Evolutionary conservation across 495 filamentous ascomycete genomes (phyloP).

Genomic region (Xylaria intraflava): DNA sequence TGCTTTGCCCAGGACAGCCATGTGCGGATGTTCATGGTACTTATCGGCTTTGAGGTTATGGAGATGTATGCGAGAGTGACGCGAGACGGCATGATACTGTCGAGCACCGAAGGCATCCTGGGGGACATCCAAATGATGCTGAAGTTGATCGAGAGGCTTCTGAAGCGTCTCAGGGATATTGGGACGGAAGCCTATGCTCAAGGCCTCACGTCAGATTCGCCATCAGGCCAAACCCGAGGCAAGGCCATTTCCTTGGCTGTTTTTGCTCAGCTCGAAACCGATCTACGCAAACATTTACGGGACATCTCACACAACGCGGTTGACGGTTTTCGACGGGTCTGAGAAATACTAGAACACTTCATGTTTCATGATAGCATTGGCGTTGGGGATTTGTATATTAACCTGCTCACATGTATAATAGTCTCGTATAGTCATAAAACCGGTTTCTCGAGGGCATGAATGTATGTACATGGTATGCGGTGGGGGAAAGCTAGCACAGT

Average conservation of each 20-base stretch:
- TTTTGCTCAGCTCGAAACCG: slow-evolving; percentile 12
- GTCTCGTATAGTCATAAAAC: not conserved
- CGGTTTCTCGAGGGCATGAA: not conserved
- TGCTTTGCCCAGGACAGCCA: slow-evolving; percentile 8
- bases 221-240: not conserved
- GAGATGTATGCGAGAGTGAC: slow-evolving; percentile 8
- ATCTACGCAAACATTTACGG: slow-evolving; percentile 10
- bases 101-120: slow-evolving; percentile 8
- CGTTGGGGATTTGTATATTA: slow-evolving; percentile 10
- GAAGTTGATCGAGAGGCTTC: slow-evolving; percentile 9
- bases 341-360: not conserved
- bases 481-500: not conserved
- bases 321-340: slow-evolving; percentile 8
- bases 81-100: slow-evolving; percentile 1
- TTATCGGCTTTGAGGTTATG: slow-evolving; percentile 12
- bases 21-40: slow-evolving; percentile 10
- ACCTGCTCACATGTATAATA: not conserved
- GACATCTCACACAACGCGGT: slow-evolving; percentile 9
- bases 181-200: slow-evolving; percentile 2
- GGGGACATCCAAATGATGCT: slow-evolving; percentile 12
- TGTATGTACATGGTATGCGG: not conserved
- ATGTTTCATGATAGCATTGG: slow-evolving; percentile 1
- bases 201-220: not conserved
- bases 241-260: slow-evolving; percentile 7
- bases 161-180: slow-evolving; percentile 9